Evolutionary conservation across 2,329 filamentous ascomycete genomes (phyloP).

Genomic region (Ambrosiella cleistominuta): DNA sequence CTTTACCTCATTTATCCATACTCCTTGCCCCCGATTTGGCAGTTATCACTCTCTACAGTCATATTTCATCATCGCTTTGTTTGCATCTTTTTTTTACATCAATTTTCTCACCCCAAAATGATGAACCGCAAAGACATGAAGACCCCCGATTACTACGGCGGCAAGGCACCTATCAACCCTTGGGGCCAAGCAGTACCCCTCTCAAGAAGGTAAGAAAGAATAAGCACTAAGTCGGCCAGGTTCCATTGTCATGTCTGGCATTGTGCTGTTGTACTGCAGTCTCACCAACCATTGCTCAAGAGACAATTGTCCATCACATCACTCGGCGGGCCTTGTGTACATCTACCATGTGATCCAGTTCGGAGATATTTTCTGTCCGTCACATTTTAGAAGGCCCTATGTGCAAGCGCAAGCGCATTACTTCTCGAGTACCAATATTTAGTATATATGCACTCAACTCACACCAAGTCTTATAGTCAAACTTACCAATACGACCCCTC

Average conservation of each 20-base stretch:
- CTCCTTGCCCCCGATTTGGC: neutral
- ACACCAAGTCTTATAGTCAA: neutral
- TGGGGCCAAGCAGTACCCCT: slow-evolving; percentile 8
- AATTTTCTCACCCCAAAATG: neutral
- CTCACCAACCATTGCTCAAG: neutral
- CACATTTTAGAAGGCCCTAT: neutral
- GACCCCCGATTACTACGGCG: slow-evolving; percentile 12
- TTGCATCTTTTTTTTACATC: neutral
- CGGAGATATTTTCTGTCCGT: neutral
- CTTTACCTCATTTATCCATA: neutral
- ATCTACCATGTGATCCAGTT: neutral
- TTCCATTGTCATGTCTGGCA: neutral
- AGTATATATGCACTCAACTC: slow-evolving; percentile 2
- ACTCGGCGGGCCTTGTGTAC: neutral
- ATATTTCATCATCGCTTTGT: neutral
- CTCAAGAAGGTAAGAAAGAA: slow-evolving; percentile 10
- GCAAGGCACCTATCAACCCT: slow-evolving; percentile 9
- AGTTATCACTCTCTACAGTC: too few species aligned
- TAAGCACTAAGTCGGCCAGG: neutral
- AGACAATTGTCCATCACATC: neutral
- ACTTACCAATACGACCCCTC: slow-evolving; percentile 11
- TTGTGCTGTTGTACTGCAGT: neutral
- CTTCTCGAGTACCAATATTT: neutral
- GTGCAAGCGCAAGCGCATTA: neutral
- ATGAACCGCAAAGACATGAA: slow-evolving; percentile 13